Evolutionary conservation across 805 yeast species (phyloP), one percentile per base, ranked within the genome.

Genomic region (Teunomyces stri): DNA sequence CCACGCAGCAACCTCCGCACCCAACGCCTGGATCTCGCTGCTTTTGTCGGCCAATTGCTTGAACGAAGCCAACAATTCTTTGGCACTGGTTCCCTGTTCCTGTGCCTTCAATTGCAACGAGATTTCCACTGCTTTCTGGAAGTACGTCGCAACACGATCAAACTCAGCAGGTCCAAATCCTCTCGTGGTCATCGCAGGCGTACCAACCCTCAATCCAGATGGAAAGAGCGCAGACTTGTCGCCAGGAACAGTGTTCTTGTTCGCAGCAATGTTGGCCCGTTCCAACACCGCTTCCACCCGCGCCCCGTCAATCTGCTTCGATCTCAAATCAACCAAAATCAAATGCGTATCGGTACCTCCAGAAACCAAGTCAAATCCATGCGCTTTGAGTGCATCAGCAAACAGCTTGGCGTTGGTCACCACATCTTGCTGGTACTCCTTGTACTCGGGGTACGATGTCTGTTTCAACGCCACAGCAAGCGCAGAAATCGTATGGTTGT

Each of bases 101-200:
- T 76, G 69, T 18, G 76, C 57, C 68, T 85, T 85, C 63, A 87
- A 74, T 27, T 72, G 75, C 46, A 77, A 67, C 20, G 96, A 80
- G 57, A 88, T 75, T 45, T 68, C 62, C 49, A 90, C 92, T 38
- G 95, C 89, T 60, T 70, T 74, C 76, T 85, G 90, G 69, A 89
- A 87, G 79, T 83, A 91, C 55, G 76, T 74, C 45, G 84, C 96
- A 60, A 92, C 87, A 63, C 79, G 81, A 59, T 70, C 79, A 70
- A 92, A 94, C 66, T 94, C 97, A 50, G 75, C 84, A 68, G 87
- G 90, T 50, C 90, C 87, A 60, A 90, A 81, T 57, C 99, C 99
- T 76, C 99, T 89, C 50, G 97, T 89, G 54, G 97, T 82, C 98
- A 92, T 92, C 48, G 97, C 97, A 56, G 99, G 99, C 44, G 99